Evolutionary conservation across 345 rosid species (phyloP).

Genomic region (Orychophragmus violaceus): DNA sequence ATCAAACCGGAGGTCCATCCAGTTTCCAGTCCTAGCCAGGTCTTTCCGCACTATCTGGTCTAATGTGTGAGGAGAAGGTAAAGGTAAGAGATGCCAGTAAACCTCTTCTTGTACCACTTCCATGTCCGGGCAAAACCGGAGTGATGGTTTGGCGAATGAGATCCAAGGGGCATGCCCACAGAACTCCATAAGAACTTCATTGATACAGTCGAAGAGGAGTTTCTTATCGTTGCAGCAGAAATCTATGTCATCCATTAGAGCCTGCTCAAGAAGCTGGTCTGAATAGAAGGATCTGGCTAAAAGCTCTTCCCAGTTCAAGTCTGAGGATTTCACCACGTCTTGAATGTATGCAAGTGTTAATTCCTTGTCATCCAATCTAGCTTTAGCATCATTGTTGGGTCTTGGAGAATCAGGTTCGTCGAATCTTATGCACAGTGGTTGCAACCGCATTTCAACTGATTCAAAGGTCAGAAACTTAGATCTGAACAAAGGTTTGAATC

Average conservation of each 20-base stretch:
- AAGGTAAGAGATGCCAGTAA: conserved; percentile 62
- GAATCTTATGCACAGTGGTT: conserved; percentile 58
- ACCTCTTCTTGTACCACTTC: conserved; percentile 64
- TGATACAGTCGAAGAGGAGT: conserved; percentile 66
- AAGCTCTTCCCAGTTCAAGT: conserved; percentile 63
- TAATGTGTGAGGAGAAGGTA: conserved; percentile 58
- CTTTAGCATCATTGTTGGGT: conserved; percentile 30
- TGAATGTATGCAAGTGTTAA: conserved; percentile 41
- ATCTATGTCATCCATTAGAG: conserved; percentile 44
- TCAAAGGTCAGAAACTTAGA: conserved; percentile 22
- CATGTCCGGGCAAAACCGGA: conserved; percentile 42
- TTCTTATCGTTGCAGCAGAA: conserved; percentile 50
- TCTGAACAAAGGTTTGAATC: neutral
- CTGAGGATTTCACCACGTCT: conserved; percentile 50
- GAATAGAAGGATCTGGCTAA: conserved; percentile 53
- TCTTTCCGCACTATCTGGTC: conserved; percentile 74
- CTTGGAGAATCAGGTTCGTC: conserved; percentile 44
- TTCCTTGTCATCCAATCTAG: conserved; percentile 44
- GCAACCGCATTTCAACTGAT: conserved; percentile 44
- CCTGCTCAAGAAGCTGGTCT: conserved; percentile 57
- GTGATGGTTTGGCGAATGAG: conserved; percentile 41
- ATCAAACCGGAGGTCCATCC: conserved; percentile 64
- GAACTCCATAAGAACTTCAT: conserved; percentile 69
- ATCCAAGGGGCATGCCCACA: conserved; percentile 47
- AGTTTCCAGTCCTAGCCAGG: conserved; percentile 47